Evolutionary conservation across 768 basidiomycete genomes (phyloP).

Genomic region (Leccinum obscurum): DNA sequence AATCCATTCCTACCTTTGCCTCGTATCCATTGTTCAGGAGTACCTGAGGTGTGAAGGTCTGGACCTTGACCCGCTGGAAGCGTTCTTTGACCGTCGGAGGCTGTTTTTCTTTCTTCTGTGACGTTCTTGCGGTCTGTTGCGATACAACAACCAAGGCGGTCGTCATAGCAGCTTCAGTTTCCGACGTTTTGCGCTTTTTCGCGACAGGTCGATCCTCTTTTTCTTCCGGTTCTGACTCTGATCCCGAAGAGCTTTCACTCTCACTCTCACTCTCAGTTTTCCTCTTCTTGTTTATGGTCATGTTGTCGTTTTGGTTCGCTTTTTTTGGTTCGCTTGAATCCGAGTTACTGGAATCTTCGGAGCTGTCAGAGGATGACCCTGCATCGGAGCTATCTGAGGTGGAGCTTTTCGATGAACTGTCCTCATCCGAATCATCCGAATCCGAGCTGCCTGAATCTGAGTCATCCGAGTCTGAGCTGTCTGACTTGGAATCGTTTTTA

Average conservation of each 20-base stretch:
- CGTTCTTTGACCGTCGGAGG: conserved; percentile 54
- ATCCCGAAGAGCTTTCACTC: conserved; percentile 3
- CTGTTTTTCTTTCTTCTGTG: conserved; percentile 17
- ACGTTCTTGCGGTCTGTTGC: not conserved
- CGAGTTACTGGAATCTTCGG: conserved; percentile 14
- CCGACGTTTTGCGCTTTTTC: conserved; percentile 64
- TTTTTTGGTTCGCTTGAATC: conserved; percentile 18
- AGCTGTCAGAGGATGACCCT: conserved; percentile 16
- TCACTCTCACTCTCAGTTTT: not conserved
- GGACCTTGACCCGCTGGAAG: conserved; percentile 78
- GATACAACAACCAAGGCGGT: conserved; percentile 39
- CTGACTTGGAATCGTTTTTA: conserved; percentile 7
- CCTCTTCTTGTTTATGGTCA: conserved; percentile 2
- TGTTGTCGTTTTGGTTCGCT: conserved; percentile 1
- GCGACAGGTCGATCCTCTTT: conserved; percentile 34
- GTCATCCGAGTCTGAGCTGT: conserved; percentile 14
- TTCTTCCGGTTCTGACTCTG: not conserved
- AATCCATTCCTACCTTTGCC: conserved; percentile 57
- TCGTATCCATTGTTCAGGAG: conserved; percentile 76
- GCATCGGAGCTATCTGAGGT: conserved; percentile 16
- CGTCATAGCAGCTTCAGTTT: conserved; percentile 47
- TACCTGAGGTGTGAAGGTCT: conserved; percentile 44
- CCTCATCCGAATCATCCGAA: conserved; percentile 20
- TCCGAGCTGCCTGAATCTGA: conserved; percentile 20
- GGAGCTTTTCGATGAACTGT: conserved; percentile 15